Conservation (phyloP, 1,139 yeast genomes). For the Hansenula anomala region DNA sequence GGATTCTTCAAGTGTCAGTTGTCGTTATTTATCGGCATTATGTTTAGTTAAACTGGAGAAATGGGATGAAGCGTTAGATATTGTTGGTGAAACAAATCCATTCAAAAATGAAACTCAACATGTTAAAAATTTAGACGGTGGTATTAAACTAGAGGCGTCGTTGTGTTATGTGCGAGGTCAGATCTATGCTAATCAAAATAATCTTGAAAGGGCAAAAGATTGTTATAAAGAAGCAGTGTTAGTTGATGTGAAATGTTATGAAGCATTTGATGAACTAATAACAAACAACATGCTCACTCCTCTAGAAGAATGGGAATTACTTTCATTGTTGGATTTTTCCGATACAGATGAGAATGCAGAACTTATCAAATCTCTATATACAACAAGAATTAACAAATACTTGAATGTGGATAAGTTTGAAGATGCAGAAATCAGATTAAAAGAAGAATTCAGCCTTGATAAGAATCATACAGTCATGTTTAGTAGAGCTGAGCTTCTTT, state of each 20-base stretch:
- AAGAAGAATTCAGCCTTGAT: slow-evolving; percentile 66
- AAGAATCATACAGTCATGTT: slow-evolving; percentile 67
- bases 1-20: slow-evolving; percentile 52
- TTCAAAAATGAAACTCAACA: slow-evolving; percentile 39
- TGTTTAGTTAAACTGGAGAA: slow-evolving; percentile 69
- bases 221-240: slow-evolving; percentile 83
- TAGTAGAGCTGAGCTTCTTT: slow-evolving; percentile 67
- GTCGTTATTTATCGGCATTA: slow-evolving; percentile 78
- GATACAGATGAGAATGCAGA: slow-evolving; percentile 80
- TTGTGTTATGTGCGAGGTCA: slow-evolving; percentile 84
- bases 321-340: slow-evolving; percentile 63
- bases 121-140: slow-evolving; percentile 58
- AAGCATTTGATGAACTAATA: slow-evolving; percentile 82
- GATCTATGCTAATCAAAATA: slow-evolving; percentile 77
- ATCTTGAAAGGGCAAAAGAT: slow-evolving; percentile 82
- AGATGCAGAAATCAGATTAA: slow-evolving; percentile 62
- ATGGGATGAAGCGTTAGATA: slow-evolving; percentile 87
- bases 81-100: slow-evolving; percentile 83
- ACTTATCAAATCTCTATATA: slow-evolving; percentile 68
- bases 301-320: slow-evolving; percentile 80
- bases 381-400: slow-evolving; percentile 72
- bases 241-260: slow-evolving; percentile 89
- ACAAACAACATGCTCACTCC: slow-evolving; percentile 77
- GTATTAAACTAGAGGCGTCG: slow-evolving; percentile 80
- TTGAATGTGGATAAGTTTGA: slow-evolving; percentile 52